phyloP scores from a whole-genome alignment of 1,284 basidiomycete species.

The Ceratobasidium sp. region DNA sequence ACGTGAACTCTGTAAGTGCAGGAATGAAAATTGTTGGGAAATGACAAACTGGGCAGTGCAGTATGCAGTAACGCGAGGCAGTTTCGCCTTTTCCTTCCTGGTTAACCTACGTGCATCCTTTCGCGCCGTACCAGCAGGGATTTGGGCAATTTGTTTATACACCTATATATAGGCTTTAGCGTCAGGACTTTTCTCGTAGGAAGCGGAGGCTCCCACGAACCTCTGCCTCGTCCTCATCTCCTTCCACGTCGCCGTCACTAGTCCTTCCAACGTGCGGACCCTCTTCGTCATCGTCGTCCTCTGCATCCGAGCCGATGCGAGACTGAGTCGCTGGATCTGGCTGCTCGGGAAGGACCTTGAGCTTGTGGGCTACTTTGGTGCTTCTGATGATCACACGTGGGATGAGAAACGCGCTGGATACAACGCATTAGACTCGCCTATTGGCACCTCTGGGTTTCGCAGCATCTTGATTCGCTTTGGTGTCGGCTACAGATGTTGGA shows the following conservation, averaged over 20 bases:
- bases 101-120: conserved; percentile 90
- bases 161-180: conserved; percentile 61
- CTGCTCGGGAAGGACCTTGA: conserved; percentile 94
- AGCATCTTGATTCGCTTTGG: conserved; percentile 13
- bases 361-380: conserved; percentile 88
- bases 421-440: background rate
- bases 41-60: conserved; percentile 84
- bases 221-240: conserved; percentile 73
- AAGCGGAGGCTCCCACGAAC: conserved; percentile 44
- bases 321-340: conserved; percentile 62
- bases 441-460: conserved; percentile 40
- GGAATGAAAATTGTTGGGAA: conserved; percentile 11
- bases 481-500: conserved; percentile 19
- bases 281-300: conserved; percentile 47
- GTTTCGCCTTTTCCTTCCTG: conserved; percentile 91
- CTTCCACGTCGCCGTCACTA: conserved; percentile 46
- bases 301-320: conserved; percentile 36
- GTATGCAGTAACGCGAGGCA: conserved; percentile 96
- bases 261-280: conserved; percentile 20
- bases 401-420: background rate
- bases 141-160: conserved; percentile 89
- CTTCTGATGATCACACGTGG: conserved; percentile 56
- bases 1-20: background rate
- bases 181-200: background rate
- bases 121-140: conserved; percentile 93